These are phyloP conservation scores for Mycena epipterygia DNA, from an alignment of 768 basidiomycete genomes.

Conservation along the genomic window DNA sequence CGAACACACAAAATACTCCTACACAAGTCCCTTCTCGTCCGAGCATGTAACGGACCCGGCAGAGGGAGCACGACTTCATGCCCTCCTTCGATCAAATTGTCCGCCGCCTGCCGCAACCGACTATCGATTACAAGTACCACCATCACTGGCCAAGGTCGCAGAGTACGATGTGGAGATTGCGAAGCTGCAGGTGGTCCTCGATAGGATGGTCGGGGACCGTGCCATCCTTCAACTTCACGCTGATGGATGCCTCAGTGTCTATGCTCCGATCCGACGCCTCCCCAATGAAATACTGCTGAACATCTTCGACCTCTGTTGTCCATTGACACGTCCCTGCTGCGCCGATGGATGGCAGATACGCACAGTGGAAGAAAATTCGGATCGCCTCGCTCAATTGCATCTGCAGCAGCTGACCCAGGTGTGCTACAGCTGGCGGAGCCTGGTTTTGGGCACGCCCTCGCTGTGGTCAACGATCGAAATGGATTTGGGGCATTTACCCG, in stretches of 20 bases:
- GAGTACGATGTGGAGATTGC: constrained; percentile 6
- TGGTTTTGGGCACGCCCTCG: background rate
- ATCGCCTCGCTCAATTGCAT: background rate
- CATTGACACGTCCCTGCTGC: background rate
- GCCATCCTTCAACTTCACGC: constrained; percentile 1
- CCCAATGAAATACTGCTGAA: background rate
- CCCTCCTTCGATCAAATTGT: background rate
- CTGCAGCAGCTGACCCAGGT: background rate
- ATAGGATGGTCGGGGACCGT: constrained; percentile 1
- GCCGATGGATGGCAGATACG: too few relatives aligned
- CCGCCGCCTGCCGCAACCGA: background rate
- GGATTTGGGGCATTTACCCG: background rate
- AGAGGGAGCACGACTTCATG: background rate
- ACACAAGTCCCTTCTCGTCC: background rate
- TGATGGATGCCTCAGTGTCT: constrained; percentile 2
- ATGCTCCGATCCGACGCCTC: constrained; percentile 4
- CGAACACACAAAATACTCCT: background rate
- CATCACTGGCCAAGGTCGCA: background rate
- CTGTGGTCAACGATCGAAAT: background rate
- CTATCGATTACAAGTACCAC: background rate
- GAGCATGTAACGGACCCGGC: background rate
- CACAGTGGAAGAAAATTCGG: background rate
- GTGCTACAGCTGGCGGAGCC: background rate
- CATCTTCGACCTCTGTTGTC: background rate
- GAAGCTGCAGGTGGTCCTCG: background rate